These are phyloP conservation scores for Paxillus rubicundulus DNA, from an alignment of 768 basidiomycete species.

Conservation along the genomic window DNA sequence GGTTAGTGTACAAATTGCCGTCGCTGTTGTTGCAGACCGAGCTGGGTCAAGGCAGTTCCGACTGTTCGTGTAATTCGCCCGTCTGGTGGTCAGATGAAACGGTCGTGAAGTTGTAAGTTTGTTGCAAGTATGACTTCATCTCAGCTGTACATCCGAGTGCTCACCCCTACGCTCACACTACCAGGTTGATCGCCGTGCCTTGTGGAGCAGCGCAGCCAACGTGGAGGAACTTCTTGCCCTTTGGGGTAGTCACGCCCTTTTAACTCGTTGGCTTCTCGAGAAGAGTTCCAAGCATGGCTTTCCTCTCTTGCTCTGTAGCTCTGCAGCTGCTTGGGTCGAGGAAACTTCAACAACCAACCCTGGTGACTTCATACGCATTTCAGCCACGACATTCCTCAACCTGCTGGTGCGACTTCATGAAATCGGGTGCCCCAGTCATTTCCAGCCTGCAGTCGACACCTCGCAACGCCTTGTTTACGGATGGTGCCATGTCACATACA, in stretches of 20 bases:
- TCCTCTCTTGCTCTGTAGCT: slow-evolving; percentile 21
- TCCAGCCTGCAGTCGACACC: slow-evolving; percentile 16
- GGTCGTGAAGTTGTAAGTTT: background rate
- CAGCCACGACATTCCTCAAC: slow-evolving; percentile 21
- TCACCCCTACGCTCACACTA: background rate
- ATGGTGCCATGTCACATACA: slow-evolving; percentile 5
- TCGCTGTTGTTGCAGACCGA: background rate
- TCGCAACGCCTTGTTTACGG: slow-evolving; percentile 2
- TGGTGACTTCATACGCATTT: slow-evolving; percentile 27
- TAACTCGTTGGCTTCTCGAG: slow-evolving; percentile 22
- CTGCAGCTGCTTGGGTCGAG: slow-evolving; percentile 9
- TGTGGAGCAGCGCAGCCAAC: no score
- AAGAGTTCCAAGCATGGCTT: slow-evolving; percentile 18
- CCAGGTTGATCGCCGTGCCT: no score
- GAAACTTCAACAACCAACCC: slow-evolving; percentile 23
- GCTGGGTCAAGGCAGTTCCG: background rate
- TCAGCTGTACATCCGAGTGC: background rate
- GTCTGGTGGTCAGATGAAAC: background rate
- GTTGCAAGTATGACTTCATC: background rate
- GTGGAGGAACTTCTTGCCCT: background rate
- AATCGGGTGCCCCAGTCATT: slow-evolving; percentile 3
- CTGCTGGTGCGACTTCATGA: slow-evolving; percentile 13
- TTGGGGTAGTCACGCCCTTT: slow-evolving; percentile 18
- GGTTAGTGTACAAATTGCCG: background rate
- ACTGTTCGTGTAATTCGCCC: background rate